Base-by-base conservation (phyloP, 2,329 filamentous ascomycete species). In the Alternaria consortialis region DNA sequence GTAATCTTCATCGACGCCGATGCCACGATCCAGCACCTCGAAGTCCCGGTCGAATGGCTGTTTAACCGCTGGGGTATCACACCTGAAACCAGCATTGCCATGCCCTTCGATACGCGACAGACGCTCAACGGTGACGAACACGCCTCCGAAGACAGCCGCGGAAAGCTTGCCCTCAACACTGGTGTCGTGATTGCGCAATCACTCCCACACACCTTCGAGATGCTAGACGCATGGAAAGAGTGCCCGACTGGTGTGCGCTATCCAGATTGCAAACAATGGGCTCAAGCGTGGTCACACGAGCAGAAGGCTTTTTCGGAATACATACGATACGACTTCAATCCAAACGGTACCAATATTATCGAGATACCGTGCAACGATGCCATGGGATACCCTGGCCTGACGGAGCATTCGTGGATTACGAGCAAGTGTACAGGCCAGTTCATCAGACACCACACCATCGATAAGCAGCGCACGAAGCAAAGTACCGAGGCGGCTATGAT, bases 11-110 rank as follows among this genome's bases (percentile, higher is more conserved):
- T 83, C 39, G 82, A 84, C 64, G 76, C 79, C 12, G 82, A 84
- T 63, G 79, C 76, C 25, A 75, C 79, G 9, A 77, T 83, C 53
- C 71, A 74, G 3, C 74, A 83, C 54, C 75, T 78, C 1, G 74
- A 81, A 42, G 66, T 84, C 2, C 81, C 82, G 2, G 52, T 83
- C 13, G 82, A 84, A 70, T 84, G 80, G 78, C 75, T 84, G 3
- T 75, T 84, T 64, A 82, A 81, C 63, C 73, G 80, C 23, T 84
- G 82, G 82, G 74, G 79, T 55, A 73, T 83, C 50, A 75, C 69
- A 12, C 63, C 70, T 0, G 64, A 77, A 2, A 83, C 80, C 1
- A 76, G 80, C 9, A 67, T 84, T 43, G 76, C 81, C 6, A 76
- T 83, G 73, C 77, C 82, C 3, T 63, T 75, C 42, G 82, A 83